phyloP scores from a whole-genome alignment of 73 alveolate species.

The Tetrahymena elliotti region DNA sequence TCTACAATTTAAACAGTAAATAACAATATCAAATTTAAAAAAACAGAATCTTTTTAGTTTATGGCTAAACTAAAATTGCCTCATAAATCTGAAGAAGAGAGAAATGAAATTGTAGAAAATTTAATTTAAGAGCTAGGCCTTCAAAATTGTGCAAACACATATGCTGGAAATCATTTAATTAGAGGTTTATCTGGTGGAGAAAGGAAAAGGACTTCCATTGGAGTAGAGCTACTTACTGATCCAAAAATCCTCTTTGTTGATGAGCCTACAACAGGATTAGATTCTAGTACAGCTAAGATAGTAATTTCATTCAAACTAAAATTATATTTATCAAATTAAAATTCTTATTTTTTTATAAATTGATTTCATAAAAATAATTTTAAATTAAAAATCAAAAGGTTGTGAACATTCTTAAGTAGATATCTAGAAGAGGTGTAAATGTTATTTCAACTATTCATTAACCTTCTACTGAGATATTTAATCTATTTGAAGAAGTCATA shows the following conservation, averaged over 20 bases:
- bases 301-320: not conserved
- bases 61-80: constrained; percentile 54
- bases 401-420: not conserved
- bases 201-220: constrained; percentile 51
- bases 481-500: constrained; percentile 59
- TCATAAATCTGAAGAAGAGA: not conserved
- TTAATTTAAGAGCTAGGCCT: constrained; percentile 16
- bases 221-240: constrained; percentile 42
- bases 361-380: not conserved
- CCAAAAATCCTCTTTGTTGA: constrained; percentile 25
- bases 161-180: constrained; percentile 35
- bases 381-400: not conserved
- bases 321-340: no score
- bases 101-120: constrained; percentile 13
- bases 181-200: constrained; percentile 53
- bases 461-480: constrained; percentile 68
- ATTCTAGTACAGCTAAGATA: constrained; percentile 4
- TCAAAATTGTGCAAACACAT: constrained; percentile 12
- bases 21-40: not conserved
- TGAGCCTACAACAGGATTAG: constrained; percentile 37
- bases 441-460: constrained; percentile 80
- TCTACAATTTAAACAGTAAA: not conserved
- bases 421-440: constrained; percentile 57
- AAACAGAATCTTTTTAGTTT: constrained; percentile 45
- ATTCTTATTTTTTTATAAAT: no score